Percentiles rank a stretch among this genome's conserved stretches.
phyloP scores from a whole-genome alignment of 345 rosid species.

The Balakata baccata region DNA sequence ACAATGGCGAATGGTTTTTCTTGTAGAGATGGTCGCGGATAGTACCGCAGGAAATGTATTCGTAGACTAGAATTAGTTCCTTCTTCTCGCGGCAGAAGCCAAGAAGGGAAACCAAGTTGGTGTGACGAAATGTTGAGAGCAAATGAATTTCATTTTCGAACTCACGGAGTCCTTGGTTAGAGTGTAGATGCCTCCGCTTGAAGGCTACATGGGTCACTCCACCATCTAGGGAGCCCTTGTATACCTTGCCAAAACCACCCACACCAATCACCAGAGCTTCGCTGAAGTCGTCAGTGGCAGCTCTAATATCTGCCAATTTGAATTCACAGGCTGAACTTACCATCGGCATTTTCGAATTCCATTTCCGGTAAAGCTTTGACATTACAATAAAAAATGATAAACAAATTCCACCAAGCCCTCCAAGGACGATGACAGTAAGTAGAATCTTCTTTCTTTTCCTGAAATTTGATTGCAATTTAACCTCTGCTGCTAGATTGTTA shows the following conservation, averaged over 20 bases:
- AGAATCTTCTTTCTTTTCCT: not conserved
- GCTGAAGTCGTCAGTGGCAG: constrained; percentile 10
- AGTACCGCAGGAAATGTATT: constrained; percentile 11
- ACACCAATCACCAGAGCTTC: constrained; percentile 10
- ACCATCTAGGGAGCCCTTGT: constrained; percentile 6
- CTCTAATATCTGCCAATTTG: constrained; percentile 2
- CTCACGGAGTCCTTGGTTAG: constrained; percentile 7
- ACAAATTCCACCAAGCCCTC: not conserved
- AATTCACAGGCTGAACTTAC: not conserved
- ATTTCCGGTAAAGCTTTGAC: not conserved
- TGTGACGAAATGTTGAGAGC: constrained; percentile 13
- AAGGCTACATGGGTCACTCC: constrained; percentile 7
- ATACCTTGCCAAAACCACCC: constrained; percentile 18
- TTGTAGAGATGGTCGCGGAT: constrained; percentile 13
- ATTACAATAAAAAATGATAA: not conserved
- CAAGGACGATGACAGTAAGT: not conserved
- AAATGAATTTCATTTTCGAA: constrained; percentile 8
- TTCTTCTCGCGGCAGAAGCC: constrained; percentile 10
- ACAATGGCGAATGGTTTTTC: not conserved
- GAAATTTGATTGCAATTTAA: not conserved
- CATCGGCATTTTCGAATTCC: not conserved
- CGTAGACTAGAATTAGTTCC: constrained; percentile 14
- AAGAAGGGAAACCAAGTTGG: constrained; percentile 10
- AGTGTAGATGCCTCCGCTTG: constrained; percentile 4
- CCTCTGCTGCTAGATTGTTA: constrained; percentile 6